These are phyloP conservation scores for Paraglomus brasilianum DNA, from an alignment of 192 early-diverging fungal species.

Conservation along the genomic window DNA sequence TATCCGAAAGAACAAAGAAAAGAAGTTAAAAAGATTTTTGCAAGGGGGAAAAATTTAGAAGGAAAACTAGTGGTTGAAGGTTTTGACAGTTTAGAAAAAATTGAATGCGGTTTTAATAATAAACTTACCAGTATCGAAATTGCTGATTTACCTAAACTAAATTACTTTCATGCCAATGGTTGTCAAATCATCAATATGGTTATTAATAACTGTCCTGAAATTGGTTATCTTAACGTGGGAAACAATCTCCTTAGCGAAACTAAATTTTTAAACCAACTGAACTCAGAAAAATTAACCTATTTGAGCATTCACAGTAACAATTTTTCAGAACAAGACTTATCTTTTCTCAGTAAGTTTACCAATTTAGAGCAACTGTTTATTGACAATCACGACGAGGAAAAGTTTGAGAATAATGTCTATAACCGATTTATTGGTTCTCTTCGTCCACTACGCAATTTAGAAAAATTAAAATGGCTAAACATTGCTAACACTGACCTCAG, in stretches of 20 bases:
- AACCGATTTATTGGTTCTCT: conserved; percentile 7
- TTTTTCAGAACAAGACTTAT: conserved; percentile 11
- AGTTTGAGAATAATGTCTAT: neutral
- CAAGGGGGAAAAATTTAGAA: neutral
- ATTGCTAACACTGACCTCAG: neutral
- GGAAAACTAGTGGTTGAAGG: conserved; percentile 3
- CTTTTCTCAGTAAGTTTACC: neutral
- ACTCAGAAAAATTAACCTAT: neutral
- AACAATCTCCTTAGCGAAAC: neutral
- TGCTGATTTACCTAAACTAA: neutral
- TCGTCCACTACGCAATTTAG: neutral
- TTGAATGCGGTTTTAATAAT: neutral
- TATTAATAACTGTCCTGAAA: conserved; percentile 22
- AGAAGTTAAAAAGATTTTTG: conserved; percentile 16
- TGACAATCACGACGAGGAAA: neutral
- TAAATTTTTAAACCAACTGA: too few species aligned
- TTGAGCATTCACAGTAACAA: neutral
- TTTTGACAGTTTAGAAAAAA: neutral
- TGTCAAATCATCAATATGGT: neutral
- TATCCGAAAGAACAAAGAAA: neutral
- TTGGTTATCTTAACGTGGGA: neutral
- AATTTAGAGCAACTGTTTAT: neutral
- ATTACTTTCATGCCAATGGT: neutral
- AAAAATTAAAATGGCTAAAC: neutral
- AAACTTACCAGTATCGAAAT: neutral